Base-by-base conservation (phyloP, 306 rosid genomes). In the Prunus salicina region DNA sequence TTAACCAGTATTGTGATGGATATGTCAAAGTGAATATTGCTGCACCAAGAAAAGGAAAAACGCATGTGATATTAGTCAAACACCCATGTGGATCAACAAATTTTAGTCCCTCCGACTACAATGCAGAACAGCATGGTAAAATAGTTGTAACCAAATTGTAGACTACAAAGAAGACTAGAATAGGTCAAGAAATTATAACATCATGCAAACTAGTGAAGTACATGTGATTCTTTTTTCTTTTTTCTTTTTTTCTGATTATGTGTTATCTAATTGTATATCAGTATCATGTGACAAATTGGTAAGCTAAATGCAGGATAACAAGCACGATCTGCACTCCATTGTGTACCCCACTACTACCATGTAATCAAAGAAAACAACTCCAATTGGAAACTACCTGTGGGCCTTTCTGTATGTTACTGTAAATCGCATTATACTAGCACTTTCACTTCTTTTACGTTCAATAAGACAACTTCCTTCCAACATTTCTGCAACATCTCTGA, bases 11-110 rank as follows among this genome's bases (percentile, higher is more conserved):
- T 22, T 72, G 8, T 52, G 22, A 72, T 53, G 8, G 76, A 1
- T 15, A 30, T 34, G 43, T 20, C 78, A 22, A 49, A 64, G 12
- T 63, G 72, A 46, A 63, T 19, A 73, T 78, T 64, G 60, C 79
- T 63, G 77, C 82, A 79, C 69, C 83, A 79, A 8, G 19, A 34
- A 46, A 72, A 69, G 49, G 47, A 46, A 69, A 53, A 52, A 46
- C 60, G 52, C 49, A 71, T 14, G 61, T 51, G 75, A 34, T 22
- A 12, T 52, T 70, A 69, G 27, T 68, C 20, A 49, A 49, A 69
- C 1, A 49, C 2, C 25, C 22, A 50, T 69, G 58, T 27, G 22
- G 34, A 60, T 60, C 64, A 60, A 60, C 32, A 60, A 60, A 24
- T 24, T 24, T 60, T 25, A 24, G 32, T 7, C 14, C 64, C 19